Evolutionary conservation across 169 alveolate species (phyloP), one percentile per base, ranked within the genome.

Genomic region (Cryptosporidium tyzzeri): DNA sequence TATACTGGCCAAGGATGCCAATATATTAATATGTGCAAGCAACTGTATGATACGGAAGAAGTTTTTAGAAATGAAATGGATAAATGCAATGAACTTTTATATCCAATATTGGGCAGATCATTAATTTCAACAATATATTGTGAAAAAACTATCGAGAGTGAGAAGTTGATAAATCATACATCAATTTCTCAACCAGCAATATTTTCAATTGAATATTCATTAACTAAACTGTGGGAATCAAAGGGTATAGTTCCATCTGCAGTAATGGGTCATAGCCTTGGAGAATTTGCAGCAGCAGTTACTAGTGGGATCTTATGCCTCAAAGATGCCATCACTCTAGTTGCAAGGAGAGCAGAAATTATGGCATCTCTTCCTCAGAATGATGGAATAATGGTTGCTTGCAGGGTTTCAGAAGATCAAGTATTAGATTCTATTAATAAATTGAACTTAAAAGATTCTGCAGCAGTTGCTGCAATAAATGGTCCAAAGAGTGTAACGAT

Each of bases 221-320:
- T 94, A 12, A 93, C 94, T 50, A 75, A 86, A 48, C 71, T 85
- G 33, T 75, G 86, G 92, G 91, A 84, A 45, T 85, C 95, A 16
- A 86, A 92, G n/a, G 96, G 96, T 31, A 92, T 94, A 70, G 62
- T 71, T 62, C 95, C 96, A 12, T 93, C 80, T 16, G 95, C 91
- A 21, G 92, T 85, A 8, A 71, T 93, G 48, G 95, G 95, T 0
- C 85, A 73, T 33, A 93, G 93, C 3, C 86, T 86, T 51, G 95
- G 95, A 10, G 95, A 93, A 50, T 48, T 92, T n/a, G 93, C 86
- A 23, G 95, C 95, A 4, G 93, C 95, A 21, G 91, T 86, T 5
- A 55, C 80, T 37, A 91, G 94, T 21, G 94, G 93, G 7, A 91
- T 91, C 21, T 74, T 93, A 70, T 53, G 84, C 61, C 80, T 93